Evolutionary conservation across 148 eudicot genomes (phyloP).

Genomic region (Chenopodium suecicum): DNA sequence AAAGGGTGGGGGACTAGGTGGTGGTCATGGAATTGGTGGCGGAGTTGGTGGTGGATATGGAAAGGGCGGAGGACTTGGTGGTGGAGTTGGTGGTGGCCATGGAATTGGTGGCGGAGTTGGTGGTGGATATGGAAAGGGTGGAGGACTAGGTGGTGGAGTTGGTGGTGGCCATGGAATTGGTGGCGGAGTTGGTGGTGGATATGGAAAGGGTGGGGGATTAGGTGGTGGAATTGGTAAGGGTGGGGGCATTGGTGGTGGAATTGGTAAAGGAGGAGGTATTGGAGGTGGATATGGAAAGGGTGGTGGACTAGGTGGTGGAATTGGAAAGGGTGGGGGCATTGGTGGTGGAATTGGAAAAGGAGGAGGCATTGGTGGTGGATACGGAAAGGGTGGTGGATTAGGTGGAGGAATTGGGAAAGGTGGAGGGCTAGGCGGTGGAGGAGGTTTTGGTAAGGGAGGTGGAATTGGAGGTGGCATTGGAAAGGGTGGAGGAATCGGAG

Average conservation of each 20-base stretch:
- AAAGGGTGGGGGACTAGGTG: slow-evolving; percentile 20
- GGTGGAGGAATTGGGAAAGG: slow-evolving; percentile 32
- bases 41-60: slow-evolving; percentile 26
- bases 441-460: slow-evolving; percentile 23
- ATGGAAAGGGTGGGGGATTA: slow-evolving; percentile 13
- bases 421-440: slow-evolving; percentile 26
- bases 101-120: slow-evolving; percentile 23
- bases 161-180: slow-evolving; percentile 29
- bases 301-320: slow-evolving; percentile 30
- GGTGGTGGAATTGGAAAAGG: slow-evolving; percentile 34
- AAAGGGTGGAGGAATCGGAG: slow-evolving; percentile 18
- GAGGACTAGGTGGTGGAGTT: slow-evolving; percentile 23
- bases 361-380: slow-evolving; percentile 31
- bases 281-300: slow-evolving; percentile 28
- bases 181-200: slow-evolving; percentile 22
- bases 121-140: slow-evolving; percentile 25
- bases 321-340: slow-evolving; percentile 24
- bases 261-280: slow-evolving; percentile 16
- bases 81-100: slow-evolving; percentile 25
- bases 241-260: slow-evolving; percentile 22
- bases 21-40: slow-evolving; percentile 23
- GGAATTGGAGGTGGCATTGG: slow-evolving; percentile 27
- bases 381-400: slow-evolving; percentile 21
- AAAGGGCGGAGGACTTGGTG: slow-evolving; percentile 21
- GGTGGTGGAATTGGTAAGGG: slow-evolving; percentile 30